Evolutionary conservation across 2,329 filamentous ascomycete species (phyloP), one percentile per base, ranked within the genome.

Genomic region (Pezicula neosporulosa): DNA sequence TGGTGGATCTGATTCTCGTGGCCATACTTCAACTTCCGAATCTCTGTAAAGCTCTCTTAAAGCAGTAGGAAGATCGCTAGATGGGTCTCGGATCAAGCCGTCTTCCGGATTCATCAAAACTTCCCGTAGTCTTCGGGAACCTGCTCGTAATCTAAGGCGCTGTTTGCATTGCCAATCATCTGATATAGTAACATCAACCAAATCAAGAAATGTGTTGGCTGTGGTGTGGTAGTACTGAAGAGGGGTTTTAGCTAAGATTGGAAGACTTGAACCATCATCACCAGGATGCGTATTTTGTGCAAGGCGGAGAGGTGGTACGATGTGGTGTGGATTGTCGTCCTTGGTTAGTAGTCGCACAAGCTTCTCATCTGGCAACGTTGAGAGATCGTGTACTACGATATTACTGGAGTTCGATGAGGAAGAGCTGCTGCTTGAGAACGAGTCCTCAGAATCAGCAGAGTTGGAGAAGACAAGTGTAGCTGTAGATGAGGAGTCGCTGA

Each of bases 201-300:
- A 63, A 56, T 87, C 84, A 5, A 87, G 49, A 58, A 82, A 86
- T 0, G 82, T 73, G 19, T 71, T 72, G 54, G 75, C 76, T 2
- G 73, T 69, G 12, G 72, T 64, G 47, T 79, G 74, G 62, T 87
- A 87, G 3, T 74, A 72, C 21, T 78, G 73, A 42, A 83, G 66
- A 41, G 77, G 76, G 10, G 78, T 83, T 48, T 77, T 75, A 36
- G 75, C 72, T 9, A 82, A 69, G 6, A 75, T 68, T 13, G 67
- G 63, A 4, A 62, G 63, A 1, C 67, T 64, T 0, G 68, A 66
- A 7, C 70, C 72, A 43, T 75, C 70, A 46, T 78, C 74, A 1
- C 75, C 75, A 0, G 60, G 69, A 57, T 86, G 83, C 2, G 78
- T 73, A 49, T 70, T 62, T 48, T 72, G 68, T 18, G 71, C 73